Base-by-base conservation (phyloP, 768 basidiomycete species). In the Lentinus tigrinus region DNA sequence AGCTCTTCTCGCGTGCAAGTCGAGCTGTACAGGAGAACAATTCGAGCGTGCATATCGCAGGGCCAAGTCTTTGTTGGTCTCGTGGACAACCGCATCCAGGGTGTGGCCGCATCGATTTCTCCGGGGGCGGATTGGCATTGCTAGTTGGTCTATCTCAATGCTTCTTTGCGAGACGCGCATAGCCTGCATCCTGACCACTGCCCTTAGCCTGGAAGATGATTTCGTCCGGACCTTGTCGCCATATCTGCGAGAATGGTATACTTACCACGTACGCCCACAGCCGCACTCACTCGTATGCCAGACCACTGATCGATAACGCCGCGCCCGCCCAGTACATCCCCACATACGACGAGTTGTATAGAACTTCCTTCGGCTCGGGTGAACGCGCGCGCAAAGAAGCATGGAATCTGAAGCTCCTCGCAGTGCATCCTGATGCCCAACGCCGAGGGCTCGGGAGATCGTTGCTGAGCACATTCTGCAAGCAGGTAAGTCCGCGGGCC, bases 271-370 rank as follows among this genome's bases (percentile, higher is more conserved):
- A 50, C 46, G 62, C 44, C 23, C 40, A 21, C 28, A 16, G 23
- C 14, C 16, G 27, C 7, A 4, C 9, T 13, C 37, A 4, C 3
- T 17, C 34, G 6, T 11, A 21, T 21, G n/a, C 34, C 31, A 17
- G 5, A 27, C 9, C 31, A 10, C 42, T 52, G 48, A 38, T n/a
- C n/a, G 37, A 13, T 24, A 10, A 17, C 37, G 7, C 38, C 9
- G n/a, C 37, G 9, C 36, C 16, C 9, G 46, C 7, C 28, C 49
- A 63, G 62, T 63, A 56, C 26, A 40, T 47, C 21, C 63, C 63
- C 11, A 64, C 53, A 36, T 66, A 64, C 47, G 54, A 63, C 26
- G 60, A 66, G 19, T 48, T 66, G 19, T 63, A 62, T 54, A 38
- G 53, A 34, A 1, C 37, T 48, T 49, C 65, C 8, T 58, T 64